A percentile compares a stretch with the other conserved stretches of the same genome.
Conservation (phyloP, 2,329 filamentous ascomycete genomes). For the Pleomassaria siparia region DNA sequence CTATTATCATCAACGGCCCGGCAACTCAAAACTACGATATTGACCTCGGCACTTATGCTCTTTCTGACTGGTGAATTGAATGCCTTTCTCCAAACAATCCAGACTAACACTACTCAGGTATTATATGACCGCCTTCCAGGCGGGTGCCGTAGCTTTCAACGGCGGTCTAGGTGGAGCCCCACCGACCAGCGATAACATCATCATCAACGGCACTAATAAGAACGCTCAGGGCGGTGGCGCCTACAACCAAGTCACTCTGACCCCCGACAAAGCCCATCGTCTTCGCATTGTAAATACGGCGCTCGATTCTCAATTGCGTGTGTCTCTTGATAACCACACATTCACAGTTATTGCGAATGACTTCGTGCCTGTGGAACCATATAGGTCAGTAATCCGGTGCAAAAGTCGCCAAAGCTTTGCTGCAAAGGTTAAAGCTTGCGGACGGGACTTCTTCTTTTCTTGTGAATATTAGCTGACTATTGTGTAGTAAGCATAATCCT, state of each 20-base stretch:
- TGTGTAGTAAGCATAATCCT: too few species aligned
- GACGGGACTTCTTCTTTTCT: too few species aligned
- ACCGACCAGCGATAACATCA: constrained; percentile 46
- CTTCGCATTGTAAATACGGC: constrained; percentile 60
- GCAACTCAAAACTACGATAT: constrained; percentile 34
- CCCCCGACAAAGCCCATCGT: constrained; percentile 54
- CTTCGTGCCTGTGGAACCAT: constrained; percentile 33
- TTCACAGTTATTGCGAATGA: constrained; percentile 38
- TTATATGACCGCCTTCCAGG: constrained; percentile 40
- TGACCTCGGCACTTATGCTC: constrained; percentile 28
- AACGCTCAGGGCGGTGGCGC: constrained; percentile 41
- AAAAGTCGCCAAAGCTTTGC: too few species aligned
- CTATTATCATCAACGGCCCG: constrained; percentile 32
- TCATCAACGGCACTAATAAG: constrained; percentile 60
- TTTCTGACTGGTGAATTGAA: constrained; percentile 22
- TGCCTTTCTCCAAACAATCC: neutral
- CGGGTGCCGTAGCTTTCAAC: constrained; percentile 23
- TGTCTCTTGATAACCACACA: constrained; percentile 33
- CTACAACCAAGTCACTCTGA: constrained; percentile 31
- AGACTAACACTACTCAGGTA: constrained; percentile 47
- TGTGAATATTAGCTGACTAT: too few species aligned
- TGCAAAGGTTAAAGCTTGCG: too few species aligned
- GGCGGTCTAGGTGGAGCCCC: constrained; percentile 22
- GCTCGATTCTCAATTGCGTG: constrained; percentile 26
- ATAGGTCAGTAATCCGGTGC: too few species aligned